Evolutionary conservation across 2,329 filamentous ascomycete genomes (phyloP).

Genomic region (Lecanicillium sp.): DNA sequence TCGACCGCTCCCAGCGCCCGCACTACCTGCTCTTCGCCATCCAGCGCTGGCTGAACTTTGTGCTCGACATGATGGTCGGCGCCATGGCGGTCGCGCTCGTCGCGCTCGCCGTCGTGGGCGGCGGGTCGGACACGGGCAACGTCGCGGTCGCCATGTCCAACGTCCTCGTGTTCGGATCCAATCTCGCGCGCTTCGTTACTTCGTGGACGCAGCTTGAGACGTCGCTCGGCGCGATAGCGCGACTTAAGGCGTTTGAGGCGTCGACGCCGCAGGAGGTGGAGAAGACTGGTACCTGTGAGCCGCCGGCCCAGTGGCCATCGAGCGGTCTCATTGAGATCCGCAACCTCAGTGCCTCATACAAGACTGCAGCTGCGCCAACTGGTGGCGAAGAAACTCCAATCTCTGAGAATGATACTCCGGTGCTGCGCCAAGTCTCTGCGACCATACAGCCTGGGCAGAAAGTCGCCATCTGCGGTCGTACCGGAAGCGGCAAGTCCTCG

Average conservation of each 20-base stretch:
- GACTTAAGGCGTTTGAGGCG: not conserved
- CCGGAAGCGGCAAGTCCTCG: slow-evolving; percentile 9
- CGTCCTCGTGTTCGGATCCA: not conserved
- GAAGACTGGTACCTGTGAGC: not conserved
- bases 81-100: not conserved
- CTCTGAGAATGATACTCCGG: slow-evolving; percentile 9
- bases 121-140: not conserved
- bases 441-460: slow-evolving; percentile 23
- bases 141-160: not conserved
- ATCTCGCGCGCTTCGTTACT: not conserved
- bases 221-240: slow-evolving; percentile 2
- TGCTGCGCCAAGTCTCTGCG: slow-evolving; percentile 22
- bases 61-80: not conserved
- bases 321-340: slow-evolving; percentile 8
- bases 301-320: not conserved
- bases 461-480: slow-evolving; percentile 7
- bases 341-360: not conserved
- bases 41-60: slow-evolving; percentile 2
- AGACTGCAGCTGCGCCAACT: not conserved
- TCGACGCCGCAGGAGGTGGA: not conserved
- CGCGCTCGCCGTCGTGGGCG: not conserved
- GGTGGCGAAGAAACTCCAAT: slow-evolving; percentile 20
- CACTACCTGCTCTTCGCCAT: slow-evolving; percentile 36
- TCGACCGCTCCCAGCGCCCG: slow-evolving; percentile 46
- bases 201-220: slow-evolving; percentile 7